phyloP scores from a whole-genome alignment of 192 early-diverging fungal genomes.

The Entomortierella chlamydospora region DNA sequence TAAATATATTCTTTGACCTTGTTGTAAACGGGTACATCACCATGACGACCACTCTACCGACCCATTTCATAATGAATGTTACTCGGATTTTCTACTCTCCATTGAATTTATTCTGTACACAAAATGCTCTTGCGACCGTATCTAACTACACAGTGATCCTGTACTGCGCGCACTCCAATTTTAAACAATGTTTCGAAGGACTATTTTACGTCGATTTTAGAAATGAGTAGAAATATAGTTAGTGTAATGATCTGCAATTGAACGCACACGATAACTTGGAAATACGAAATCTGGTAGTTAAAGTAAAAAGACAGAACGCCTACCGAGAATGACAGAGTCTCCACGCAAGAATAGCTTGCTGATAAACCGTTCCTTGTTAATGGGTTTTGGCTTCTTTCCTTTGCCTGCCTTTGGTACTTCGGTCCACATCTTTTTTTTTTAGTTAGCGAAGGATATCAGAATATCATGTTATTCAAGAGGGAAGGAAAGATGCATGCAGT shows the following conservation, averaged over 20 bases:
- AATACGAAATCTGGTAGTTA: no score
- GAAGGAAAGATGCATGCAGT: neutral
- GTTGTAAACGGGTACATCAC: no score
- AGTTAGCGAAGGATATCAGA: slow-evolving; percentile 2
- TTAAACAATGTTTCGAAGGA: slow-evolving; percentile 49
- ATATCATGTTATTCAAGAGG: no score
- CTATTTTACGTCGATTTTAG: neutral
- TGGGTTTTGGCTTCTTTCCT: slow-evolving; percentile 95
- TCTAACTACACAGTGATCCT: neutral
- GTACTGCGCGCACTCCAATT: neutral
- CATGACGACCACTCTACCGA: no score
- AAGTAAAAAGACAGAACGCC: no score
- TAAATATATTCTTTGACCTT: neutral
- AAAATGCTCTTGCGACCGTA: neutral
- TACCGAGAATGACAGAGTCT: slow-evolving; percentile 93
- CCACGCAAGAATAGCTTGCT: slow-evolving; percentile 98
- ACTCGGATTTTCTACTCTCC: no score
- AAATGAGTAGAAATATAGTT: no score
- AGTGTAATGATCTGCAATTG: no score
- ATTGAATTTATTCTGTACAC: slow-evolving; percentile 6
- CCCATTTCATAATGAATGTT: no score
- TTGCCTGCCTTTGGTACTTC: slow-evolving; percentile 92
- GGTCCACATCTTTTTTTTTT: slow-evolving; percentile 86
- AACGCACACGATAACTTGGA: no score
- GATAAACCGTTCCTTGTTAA: slow-evolving; percentile 99